Conservation (phyloP, 1,284 basidiomycete species). For the Fomitiporia mediterranea region DNA sequence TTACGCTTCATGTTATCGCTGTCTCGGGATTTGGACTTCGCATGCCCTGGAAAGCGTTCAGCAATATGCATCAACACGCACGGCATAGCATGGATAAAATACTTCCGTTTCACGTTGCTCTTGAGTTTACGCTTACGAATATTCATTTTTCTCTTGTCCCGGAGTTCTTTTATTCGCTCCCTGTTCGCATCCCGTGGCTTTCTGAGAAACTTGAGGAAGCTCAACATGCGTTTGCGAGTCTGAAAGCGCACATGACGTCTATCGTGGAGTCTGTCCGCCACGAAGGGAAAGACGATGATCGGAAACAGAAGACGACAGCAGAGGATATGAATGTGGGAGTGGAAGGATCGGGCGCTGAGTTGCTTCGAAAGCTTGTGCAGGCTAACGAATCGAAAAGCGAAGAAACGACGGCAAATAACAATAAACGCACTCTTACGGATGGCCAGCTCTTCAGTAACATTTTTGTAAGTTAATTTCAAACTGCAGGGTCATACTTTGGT, state of each 20-base stretch:
- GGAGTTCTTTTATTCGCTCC: conserved; percentile 6
- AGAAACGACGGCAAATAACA: not conserved
- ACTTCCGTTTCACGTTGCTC: conserved; percentile 23
- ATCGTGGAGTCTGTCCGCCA: not conserved
- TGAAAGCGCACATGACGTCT: conserved; percentile 9
- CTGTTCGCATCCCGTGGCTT: conserved; percentile 14
- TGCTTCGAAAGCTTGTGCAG: conserved; percentile 12
- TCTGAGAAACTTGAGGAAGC: conserved; percentile 1
- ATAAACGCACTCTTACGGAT: conserved; percentile 11
- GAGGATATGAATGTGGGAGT: not conserved
- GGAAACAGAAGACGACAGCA: not conserved
- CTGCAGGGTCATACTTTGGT: not conserved
- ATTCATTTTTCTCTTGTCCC: conserved; percentile 15
- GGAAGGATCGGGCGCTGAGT: not conserved
- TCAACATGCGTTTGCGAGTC: not conserved
- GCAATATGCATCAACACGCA: not conserved
- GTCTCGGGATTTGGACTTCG: conserved; percentile 21
- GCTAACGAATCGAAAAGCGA: conserved; percentile 9
- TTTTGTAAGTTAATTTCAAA: conserved; percentile 14
- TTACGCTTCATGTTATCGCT: conserved; percentile 21
- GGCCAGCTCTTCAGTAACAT: conserved; percentile 12
- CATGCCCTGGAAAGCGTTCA: conserved; percentile 10
- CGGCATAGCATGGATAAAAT: not conserved
- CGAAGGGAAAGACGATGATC: not conserved
- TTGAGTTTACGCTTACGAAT: conserved; percentile 21